phyloP scores from a whole-genome alignment of 768 basidiomycete genomes.

The Sistotremastrum suecicum region DNA sequence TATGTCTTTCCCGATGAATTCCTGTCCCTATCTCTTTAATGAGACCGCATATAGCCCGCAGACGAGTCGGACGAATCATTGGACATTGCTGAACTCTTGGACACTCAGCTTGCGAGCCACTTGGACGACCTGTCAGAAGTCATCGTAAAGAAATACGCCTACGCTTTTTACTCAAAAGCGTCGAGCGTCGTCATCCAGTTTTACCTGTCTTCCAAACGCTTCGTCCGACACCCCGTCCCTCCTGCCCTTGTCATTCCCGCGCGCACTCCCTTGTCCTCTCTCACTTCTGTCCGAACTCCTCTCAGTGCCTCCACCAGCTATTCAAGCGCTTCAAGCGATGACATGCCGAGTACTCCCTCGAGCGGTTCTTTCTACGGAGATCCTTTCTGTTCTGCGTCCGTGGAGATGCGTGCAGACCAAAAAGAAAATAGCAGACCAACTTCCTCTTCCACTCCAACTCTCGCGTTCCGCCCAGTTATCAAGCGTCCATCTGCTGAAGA shows the following conservation, averaged over 20 bases:
- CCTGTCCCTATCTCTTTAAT: neutral
- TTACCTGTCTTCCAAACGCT: constrained; percentile 81
- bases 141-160: constrained; percentile 97
- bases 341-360: constrained; percentile 66
- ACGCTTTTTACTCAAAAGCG: constrained; percentile 91
- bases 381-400: constrained; percentile 20
- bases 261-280: constrained; percentile 45
- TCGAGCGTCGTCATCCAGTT: constrained; percentile 88
- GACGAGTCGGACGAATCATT: constrained; percentile 78
- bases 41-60: constrained; percentile 17
- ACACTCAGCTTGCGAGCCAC: constrained; percentile 72
- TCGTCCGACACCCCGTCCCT: constrained; percentile 32
- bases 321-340: constrained; percentile 66
- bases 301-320: constrained; percentile 58
- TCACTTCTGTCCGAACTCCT: constrained; percentile 46
- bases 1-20: constrained; percentile 19
- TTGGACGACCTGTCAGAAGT: constrained; percentile 91
- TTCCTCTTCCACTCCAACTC: too few species aligned
- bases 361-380: constrained; percentile 45
- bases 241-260: constrained; percentile 32
- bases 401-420: constrained; percentile 26
- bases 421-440: constrained; percentile 52
- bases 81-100: constrained; percentile 75
- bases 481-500: too few species aligned
- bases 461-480: neutral